phyloP scores from a whole-genome alignment of 2,329 filamentous ascomycete species.

The Cladosporium sp. region DNA sequence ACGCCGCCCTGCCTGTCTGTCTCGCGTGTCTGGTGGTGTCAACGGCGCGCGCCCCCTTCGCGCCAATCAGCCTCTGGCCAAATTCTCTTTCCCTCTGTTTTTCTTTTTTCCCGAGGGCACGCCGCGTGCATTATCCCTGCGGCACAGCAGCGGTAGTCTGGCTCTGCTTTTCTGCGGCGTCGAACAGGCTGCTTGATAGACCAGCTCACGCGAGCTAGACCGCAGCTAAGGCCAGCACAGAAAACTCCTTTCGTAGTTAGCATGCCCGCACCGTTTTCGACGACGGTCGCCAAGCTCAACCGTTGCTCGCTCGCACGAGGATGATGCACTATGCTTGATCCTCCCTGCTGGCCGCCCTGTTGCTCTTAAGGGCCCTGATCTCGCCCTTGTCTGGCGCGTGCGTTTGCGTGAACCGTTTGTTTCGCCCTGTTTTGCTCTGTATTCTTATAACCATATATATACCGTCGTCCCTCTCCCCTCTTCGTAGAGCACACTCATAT shows the following conservation, averaged over 20 bases:
- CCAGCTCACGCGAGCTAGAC: background rate
- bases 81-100: constrained; percentile 3
- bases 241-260: background rate
- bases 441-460: background rate
- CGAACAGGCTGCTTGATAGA: background rate
- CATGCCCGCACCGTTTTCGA: background rate
- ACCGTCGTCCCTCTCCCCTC: background rate
- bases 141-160: constrained; percentile 7
- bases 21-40: background rate
- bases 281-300: constrained; percentile 6
- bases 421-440: background rate
- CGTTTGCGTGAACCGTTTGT: constrained; percentile 3
- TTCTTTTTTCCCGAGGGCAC: background rate
- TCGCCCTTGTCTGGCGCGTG: constrained; percentile 6
- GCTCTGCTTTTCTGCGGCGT: background rate
- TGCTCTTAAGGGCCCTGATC: background rate
- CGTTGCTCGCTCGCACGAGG: background rate
- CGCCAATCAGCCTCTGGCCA: background rate
- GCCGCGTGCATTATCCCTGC: constrained; percentile 8
- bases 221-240: background rate
- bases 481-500: background rate
- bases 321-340: background rate
- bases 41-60: background rate
- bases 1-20: background rate
- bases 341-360: background rate